Conservation (phyloP, 1,284 basidiomycete species). For the Fomitopsis palustris region DNA sequence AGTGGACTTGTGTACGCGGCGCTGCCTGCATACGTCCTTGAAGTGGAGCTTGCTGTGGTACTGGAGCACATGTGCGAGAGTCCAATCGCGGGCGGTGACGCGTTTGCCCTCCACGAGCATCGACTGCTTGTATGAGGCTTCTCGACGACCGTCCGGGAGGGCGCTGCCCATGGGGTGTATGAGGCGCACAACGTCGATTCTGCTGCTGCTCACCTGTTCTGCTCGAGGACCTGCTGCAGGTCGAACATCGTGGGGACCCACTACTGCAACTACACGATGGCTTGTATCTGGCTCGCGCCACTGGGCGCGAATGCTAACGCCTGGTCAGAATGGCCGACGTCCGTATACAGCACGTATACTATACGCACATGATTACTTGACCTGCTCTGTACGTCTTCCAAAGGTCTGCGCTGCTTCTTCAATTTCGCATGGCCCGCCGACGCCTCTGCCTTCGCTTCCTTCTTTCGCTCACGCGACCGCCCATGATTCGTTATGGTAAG, state of each 20-base stretch:
- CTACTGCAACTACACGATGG: not conserved
- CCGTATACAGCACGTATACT: not conserved
- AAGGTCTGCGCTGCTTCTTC: not conserved
- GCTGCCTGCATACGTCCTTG: not conserved
- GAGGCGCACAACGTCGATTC: not conserved
- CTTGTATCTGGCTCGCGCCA: not conserved
- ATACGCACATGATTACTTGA: not conserved
- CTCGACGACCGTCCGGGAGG: not conserved
- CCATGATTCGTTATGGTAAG: slow-evolving; percentile 1
- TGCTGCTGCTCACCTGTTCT: not conserved
- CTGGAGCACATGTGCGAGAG: not conserved
- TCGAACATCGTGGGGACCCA: not conserved
- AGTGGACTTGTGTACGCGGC: not conserved
- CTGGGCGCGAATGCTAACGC: not conserved
- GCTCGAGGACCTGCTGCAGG: not conserved
- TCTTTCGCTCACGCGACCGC: not conserved
- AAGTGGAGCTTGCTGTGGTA: not conserved
- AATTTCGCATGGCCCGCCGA: not conserved
- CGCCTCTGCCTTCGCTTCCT: not conserved
- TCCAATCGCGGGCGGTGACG: not conserved
- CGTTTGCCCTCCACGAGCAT: not conserved
- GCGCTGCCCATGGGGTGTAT: not conserved
- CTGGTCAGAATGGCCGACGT: not conserved
- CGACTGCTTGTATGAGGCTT: not conserved
- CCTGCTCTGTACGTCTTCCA: not conserved